Evolutionary conservation across 2,329 filamentous ascomycete genomes (phyloP).

Genomic region (Aspergillus pseudoglaucus): DNA sequence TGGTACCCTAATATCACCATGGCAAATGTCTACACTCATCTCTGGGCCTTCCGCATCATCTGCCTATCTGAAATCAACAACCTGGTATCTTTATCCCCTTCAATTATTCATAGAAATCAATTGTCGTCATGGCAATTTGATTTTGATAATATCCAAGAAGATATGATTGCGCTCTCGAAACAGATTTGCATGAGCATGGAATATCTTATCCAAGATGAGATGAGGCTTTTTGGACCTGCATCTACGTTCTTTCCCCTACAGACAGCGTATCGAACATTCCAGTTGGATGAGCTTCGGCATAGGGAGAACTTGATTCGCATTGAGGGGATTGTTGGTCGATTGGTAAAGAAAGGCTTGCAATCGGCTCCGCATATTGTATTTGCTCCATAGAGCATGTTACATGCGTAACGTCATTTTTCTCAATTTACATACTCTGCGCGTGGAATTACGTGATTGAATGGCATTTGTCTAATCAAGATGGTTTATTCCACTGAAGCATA

Average conservation of each 20-base stretch:
- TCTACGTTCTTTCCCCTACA: slow-evolving; percentile 28
- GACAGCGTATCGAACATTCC: slow-evolving; percentile 9
- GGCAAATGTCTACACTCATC: slow-evolving; percentile 34
- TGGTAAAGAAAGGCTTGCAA: slow-evolving; percentile 11
- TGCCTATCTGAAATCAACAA: slow-evolving; percentile 25
- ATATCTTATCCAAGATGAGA: slow-evolving; percentile 34
- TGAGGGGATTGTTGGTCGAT: slow-evolving; percentile 5
- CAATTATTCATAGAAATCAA: background rate
- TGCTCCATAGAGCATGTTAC: background rate
- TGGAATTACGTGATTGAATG: too few species aligned
- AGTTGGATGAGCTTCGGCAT: background rate
- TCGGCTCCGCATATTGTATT: slow-evolving; percentile 9
- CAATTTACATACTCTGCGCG: too few species aligned
- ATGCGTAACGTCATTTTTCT: too few species aligned
- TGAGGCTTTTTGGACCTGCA: slow-evolving; percentile 35
- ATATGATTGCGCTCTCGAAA: slow-evolving; percentile 10
- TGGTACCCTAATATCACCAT: slow-evolving; percentile 31
- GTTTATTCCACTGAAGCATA: too few species aligned
- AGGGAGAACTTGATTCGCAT: slow-evolving; percentile 1
- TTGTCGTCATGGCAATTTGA: background rate
- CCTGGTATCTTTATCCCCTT: slow-evolving; percentile 4
- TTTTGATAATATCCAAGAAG: background rate
- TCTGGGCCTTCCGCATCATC: slow-evolving; percentile 34
- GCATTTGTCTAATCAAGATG: too few species aligned
- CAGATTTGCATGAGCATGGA: slow-evolving; percentile 31